phyloP scores from a whole-genome alignment of 2,329 filamentous ascomycete genomes.

The Colletotrichum camelliae region DNA sequence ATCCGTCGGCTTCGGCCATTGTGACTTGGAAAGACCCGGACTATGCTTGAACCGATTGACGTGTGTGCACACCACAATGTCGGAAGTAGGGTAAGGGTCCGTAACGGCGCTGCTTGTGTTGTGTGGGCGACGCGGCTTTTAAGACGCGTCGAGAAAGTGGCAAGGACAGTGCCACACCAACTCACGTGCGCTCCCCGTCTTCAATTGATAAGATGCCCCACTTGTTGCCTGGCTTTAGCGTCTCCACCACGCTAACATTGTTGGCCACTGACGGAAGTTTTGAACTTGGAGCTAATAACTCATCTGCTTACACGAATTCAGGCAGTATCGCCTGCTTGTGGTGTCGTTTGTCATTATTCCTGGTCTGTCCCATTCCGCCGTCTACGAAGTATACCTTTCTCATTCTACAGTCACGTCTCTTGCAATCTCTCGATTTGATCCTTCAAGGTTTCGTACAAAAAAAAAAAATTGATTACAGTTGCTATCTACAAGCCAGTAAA shows the following conservation, averaged over 20 bases:
- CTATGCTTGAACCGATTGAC: not conserved
- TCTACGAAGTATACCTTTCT: not conserved
- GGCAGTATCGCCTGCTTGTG: not conserved
- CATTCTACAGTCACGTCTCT: not conserved
- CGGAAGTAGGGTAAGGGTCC: not conserved
- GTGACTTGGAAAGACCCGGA: not conserved
- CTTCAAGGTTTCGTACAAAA: not conserved
- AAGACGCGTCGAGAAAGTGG: constrained; percentile 38
- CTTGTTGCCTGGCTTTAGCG: constrained; percentile 7
- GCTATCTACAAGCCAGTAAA: not conserved
- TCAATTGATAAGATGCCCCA: not conserved
- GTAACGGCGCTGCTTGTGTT: not conserved
- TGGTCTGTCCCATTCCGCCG: not conserved
- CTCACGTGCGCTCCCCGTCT: constrained; percentile 38
- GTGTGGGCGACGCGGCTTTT: not conserved
- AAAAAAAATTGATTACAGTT: not conserved
- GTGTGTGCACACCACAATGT: not conserved
- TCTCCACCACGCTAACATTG: not conserved
- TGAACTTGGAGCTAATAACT: constrained; percentile 33
- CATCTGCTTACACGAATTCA: constrained; percentile 33
- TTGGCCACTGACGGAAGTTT: not conserved
- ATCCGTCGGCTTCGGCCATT: constrained; percentile 62
- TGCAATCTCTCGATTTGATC: not conserved
- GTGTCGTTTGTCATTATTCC: not conserved
- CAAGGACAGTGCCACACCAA: constrained; percentile 37